Base-by-base conservation (phyloP, 495 filamentous ascomycete genomes). In the Durotheca rogersii region DNA sequence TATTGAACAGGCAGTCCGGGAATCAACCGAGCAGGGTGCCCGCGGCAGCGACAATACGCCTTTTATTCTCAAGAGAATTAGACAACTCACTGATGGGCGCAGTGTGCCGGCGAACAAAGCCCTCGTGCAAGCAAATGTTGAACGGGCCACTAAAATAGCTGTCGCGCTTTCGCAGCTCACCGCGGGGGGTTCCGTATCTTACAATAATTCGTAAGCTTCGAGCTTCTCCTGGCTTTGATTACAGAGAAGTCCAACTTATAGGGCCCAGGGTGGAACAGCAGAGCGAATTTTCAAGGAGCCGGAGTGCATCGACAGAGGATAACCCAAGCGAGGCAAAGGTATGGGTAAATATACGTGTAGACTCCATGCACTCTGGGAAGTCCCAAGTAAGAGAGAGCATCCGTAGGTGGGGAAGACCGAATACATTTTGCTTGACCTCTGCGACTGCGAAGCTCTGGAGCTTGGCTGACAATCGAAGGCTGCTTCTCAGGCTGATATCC, bases 31-130 rank as follows among this genome's bases (percentile, higher is more conserved):
- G 32, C 76, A 82, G 54, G 89, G 87, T 3, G 78, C 79, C 36
- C 72, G 72, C 4, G 93, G 93, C 4, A 88, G 79, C 56, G 81
- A 82, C 40, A 93, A 94, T 58, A 98, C 93, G 0, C 93, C 93
- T 1, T 97, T 88, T 58, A 84, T 97, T 42, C 75, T 98, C 1
- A 67, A 66, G 7, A 86, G 85, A 62, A 92, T 98, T 61, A 86
- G 86, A 59, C 80, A 93, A 51, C 71, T 95, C 37, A 95, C 86
- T 2, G 69, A 80, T 9, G 87, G 83, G 2, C 80, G 73, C 53
- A 90, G 86, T 52, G 76, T 93, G 15, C 60, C 69, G 1, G 84
- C 90, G 6, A 98, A 98, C 59, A 76, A 77, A 53, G 86, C 81
- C 7, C 71, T 97, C 58, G 81, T 96, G 12, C 78, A 83, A 60